Percentiles rank a stretch among this genome's conserved stretches.
Conservation (phyloP, 2,329 filamentous ascomycete species). For the Zymoseptoria pseudotritici region DNA sequence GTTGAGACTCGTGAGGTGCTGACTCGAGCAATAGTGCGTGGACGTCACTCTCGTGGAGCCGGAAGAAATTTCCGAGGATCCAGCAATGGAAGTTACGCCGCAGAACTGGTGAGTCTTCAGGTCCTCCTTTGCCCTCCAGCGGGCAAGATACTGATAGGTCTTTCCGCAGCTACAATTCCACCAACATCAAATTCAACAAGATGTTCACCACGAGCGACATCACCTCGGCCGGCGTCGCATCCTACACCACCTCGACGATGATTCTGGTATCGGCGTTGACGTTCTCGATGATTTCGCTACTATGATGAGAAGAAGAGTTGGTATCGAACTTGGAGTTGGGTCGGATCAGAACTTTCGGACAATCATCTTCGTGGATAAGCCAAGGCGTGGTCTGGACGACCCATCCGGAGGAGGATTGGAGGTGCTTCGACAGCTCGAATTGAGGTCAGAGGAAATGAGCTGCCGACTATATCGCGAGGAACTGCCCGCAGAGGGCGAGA, state of each 20-base stretch:
- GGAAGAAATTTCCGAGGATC: constrained; percentile 56
- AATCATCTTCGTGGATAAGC: not conserved
- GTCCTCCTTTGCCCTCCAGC: not conserved
- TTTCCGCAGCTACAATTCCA: constrained; percentile 60
- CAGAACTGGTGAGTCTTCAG: constrained; percentile 56
- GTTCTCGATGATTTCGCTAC: not conserved
- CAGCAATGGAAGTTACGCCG: constrained; percentile 52
- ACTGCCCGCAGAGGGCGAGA: not conserved
- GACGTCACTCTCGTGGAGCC: constrained; percentile 88
- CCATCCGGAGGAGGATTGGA: not conserved
- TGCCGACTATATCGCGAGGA: not conserved
- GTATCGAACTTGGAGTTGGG: not conserved
- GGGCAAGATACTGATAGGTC: not conserved
- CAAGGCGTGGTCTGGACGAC: not conserved
- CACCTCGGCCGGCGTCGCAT: constrained; percentile 6
- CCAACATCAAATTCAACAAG: constrained; percentile 64
- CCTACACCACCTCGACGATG: not conserved
- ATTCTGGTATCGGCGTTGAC: not conserved
- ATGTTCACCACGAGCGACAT: constrained; percentile 55
- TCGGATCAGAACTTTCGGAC: not conserved
- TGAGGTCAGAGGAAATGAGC: not conserved
- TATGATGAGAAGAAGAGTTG: not conserved
- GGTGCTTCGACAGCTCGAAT: too few relatives aligned
- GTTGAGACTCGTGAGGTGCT: not conserved
- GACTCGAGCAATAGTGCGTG: constrained; percentile 58